These are phyloP conservation scores for Butyriboletus loyo DNA, from an alignment of 768 basidiomycete species.

Conservation along the genomic window DNA sequence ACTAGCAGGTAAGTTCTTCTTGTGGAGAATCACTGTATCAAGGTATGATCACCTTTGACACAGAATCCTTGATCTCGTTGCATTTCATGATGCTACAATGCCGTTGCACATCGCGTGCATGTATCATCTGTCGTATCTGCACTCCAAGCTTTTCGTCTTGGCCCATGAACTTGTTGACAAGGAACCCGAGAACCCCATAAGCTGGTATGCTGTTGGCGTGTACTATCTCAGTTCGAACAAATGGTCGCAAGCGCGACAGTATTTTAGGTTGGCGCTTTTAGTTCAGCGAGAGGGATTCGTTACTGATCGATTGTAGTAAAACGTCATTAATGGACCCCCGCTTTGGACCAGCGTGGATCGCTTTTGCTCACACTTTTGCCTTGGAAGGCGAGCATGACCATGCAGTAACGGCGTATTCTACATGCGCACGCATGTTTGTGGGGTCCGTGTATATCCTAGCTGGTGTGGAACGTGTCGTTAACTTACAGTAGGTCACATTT, in stretches of 20 bases:
- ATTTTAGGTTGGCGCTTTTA: conserved; percentile 74
- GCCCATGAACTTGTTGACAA: conserved; percentile 95
- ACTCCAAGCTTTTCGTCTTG: conserved; percentile 91
- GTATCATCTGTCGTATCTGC: conserved; percentile 89
- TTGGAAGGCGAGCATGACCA: conserved; percentile 98
- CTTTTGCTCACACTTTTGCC: conserved; percentile 97
- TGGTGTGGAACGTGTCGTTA: neutral
- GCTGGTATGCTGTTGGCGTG: conserved; percentile 98
- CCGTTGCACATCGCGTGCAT: conserved; percentile 97
- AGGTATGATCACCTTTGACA: neutral
- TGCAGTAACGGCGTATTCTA: conserved; percentile 97
- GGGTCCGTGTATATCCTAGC: conserved; percentile 54
- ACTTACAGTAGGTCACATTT: conserved; percentile 79
- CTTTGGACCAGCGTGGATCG: conserved; percentile 95
- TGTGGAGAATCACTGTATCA: neutral
- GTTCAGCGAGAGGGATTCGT: neutral
- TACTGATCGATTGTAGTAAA: conserved; percentile 56
- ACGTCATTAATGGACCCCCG: conserved; percentile 95
- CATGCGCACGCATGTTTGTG: conserved; percentile 90
- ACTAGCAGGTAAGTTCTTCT: conserved; percentile 61
- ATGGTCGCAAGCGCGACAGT: conserved; percentile 89
- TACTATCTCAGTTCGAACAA: conserved; percentile 90
- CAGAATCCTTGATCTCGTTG: conserved; percentile 84
- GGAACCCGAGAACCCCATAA: conserved; percentile 89
- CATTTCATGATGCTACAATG: conserved; percentile 85